Conservation (phyloP, 164 flowering plant genomes). For the Kingdonia uniflora region DNA sequence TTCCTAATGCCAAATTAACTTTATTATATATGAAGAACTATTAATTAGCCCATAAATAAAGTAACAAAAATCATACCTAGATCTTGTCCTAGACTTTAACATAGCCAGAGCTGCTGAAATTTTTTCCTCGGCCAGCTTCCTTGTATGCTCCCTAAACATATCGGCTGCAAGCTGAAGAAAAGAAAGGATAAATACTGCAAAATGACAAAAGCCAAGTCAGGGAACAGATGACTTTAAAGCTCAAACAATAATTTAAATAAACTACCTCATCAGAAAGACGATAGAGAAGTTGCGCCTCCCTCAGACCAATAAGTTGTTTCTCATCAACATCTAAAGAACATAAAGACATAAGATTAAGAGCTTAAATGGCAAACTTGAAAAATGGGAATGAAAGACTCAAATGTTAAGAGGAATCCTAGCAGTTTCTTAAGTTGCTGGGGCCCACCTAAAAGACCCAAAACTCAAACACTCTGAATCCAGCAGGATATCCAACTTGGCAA, state of each 20-base stretch:
- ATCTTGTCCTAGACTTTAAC: constrained; percentile 63
- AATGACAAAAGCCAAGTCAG: too few relatives aligned
- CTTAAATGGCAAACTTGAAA: too few relatives aligned
- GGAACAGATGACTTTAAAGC: too few relatives aligned
- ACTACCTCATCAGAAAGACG: constrained; percentile 86
- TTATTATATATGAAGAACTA: too few relatives aligned
- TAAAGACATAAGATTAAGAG: too few relatives aligned
- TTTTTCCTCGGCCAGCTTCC: constrained; percentile 70
- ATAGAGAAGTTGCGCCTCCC: constrained; percentile 59
- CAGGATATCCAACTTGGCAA: too few relatives aligned
- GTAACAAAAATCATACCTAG: constrained; percentile 28
- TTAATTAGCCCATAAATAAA: not conserved
- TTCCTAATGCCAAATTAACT: too few relatives aligned
- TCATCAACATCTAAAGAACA: constrained; percentile 42
- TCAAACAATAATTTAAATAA: not conserved
- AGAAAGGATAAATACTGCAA: not conserved
- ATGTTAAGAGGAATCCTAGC: too few relatives aligned
- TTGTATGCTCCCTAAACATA: constrained; percentile 61
- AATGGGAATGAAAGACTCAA: too few relatives aligned
- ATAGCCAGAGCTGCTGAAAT: constrained; percentile 49
- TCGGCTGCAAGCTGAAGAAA: constrained; percentile 80
- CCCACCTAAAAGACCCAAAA: too few relatives aligned
- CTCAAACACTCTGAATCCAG: too few relatives aligned
- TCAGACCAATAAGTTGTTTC: constrained; percentile 46
- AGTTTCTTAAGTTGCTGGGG: too few relatives aligned